phyloP scores from a whole-genome alignment of 2,329 filamentous ascomycete species.

The Penicillium sp. region DNA sequence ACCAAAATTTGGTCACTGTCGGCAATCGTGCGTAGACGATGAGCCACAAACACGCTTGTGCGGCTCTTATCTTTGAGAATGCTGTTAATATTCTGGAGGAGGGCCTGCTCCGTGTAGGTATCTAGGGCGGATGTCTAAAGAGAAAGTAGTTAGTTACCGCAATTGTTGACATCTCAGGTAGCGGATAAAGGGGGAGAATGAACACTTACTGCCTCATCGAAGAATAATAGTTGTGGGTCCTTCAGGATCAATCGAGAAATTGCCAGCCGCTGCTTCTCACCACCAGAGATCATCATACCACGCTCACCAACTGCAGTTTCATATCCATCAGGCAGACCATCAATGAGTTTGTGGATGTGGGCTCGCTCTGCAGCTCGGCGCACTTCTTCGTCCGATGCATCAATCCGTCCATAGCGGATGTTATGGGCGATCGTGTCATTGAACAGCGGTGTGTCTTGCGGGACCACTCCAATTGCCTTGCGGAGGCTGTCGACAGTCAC shows the following conservation, averaged over 20 bases:
- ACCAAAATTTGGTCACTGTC: constrained; percentile 94
- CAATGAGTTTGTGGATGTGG: constrained; percentile 78
- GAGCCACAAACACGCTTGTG: constrained; percentile 93
- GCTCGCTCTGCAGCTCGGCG: constrained; percentile 75
- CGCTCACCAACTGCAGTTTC: constrained; percentile 88
- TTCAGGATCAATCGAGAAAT: constrained; percentile 82
- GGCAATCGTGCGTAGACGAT: constrained; percentile 87
- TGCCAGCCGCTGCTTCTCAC: constrained; percentile 88
- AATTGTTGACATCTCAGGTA: not conserved
- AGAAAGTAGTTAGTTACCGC: not conserved
- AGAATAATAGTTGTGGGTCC: constrained; percentile 86
- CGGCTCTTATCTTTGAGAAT: constrained; percentile 83
- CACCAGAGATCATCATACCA: constrained; percentile 94
- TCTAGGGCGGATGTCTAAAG: constrained; percentile 75
- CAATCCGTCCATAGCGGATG: constrained; percentile 84
- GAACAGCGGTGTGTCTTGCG: constrained; percentile 94
- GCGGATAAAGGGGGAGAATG: not conserved
- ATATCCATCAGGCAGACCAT: constrained; percentile 81
- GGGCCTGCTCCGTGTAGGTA: constrained; percentile 86
- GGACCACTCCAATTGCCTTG: constrained; percentile 86
- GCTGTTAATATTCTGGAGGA: constrained; percentile 89
- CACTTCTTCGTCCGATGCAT: constrained; percentile 70
- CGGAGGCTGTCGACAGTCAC: constrained; percentile 80
- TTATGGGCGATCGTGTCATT: constrained; percentile 97
- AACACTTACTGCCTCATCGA: constrained; percentile 73